Conservation (phyloP, 495 filamentous ascomycete species). For the Penicillium paxilli region DNA sequence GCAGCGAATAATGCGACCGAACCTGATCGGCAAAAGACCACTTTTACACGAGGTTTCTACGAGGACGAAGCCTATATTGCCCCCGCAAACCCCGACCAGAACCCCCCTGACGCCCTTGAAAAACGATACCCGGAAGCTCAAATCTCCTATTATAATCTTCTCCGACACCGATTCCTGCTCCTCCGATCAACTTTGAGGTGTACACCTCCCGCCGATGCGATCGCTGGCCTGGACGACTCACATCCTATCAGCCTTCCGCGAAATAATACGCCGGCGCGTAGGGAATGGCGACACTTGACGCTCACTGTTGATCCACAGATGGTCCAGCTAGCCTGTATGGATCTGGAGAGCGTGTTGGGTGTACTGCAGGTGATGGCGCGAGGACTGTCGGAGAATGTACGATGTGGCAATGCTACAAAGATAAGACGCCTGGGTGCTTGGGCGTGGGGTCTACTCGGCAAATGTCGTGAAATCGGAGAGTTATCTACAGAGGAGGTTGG, state of each 20-base stretch:
- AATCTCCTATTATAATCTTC: constrained; percentile 60
- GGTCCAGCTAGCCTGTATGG: constrained; percentile 68
- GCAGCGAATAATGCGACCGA: not conserved
- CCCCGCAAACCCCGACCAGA: constrained; percentile 5
- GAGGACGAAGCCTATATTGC: constrained; percentile 27
- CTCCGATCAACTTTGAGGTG: constrained; percentile 59
- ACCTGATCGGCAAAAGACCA: not conserved
- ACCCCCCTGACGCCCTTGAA: not conserved
- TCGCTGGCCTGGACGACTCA: constrained; percentile 52
- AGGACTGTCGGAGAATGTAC: constrained; percentile 43
- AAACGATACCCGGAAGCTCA: constrained; percentile 50
- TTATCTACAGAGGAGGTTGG: constrained; percentile 53
- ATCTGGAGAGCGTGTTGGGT: constrained; percentile 57
- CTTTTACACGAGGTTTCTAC: constrained; percentile 16
- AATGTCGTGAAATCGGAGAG: constrained; percentile 48
- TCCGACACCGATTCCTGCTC: constrained; percentile 58
- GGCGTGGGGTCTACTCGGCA: constrained; percentile 51
- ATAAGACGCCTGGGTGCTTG: constrained; percentile 51
- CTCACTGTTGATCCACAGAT: constrained; percentile 61
- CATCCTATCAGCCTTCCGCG: constrained; percentile 57
- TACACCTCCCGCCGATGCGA: constrained; percentile 48
- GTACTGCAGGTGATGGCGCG: constrained; percentile 45
- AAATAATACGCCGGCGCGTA: constrained; percentile 38
- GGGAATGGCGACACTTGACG: constrained; percentile 53
- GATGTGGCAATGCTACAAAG: constrained; percentile 41